phyloP scores from a whole-genome alignment of 768 basidiomycete genomes.

The Mycena rosella region DNA sequence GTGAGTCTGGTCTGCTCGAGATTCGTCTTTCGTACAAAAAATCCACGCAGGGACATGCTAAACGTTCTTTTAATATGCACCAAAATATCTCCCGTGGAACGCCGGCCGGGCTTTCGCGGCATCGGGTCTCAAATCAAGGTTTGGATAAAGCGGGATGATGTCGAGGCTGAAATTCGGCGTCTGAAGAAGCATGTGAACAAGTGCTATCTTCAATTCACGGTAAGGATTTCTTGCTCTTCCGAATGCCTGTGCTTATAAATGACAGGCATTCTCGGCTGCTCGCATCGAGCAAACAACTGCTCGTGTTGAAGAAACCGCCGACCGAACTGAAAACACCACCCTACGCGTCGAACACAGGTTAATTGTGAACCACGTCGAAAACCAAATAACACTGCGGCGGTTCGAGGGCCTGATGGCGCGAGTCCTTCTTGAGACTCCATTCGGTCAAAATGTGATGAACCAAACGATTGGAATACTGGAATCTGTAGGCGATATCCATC shows the following conservation, averaged over 20 bases:
- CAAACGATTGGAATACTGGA: constrained; percentile 16
- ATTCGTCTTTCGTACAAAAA: too few species aligned
- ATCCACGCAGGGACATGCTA: constrained; percentile 10
- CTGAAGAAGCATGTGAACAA: constrained; percentile 30
- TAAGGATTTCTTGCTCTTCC: neutral
- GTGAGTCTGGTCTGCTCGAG: neutral
- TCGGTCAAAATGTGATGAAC: neutral
- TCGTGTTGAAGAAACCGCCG: neutral
- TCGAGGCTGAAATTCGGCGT: constrained; percentile 17
- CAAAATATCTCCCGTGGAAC: constrained; percentile 9
- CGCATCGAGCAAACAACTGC: neutral
- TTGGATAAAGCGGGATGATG: constrained; percentile 32
- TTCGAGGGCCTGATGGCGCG: constrained; percentile 4
- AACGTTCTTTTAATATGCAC: constrained; percentile 1
- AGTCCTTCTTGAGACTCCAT: neutral
- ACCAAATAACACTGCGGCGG: neutral
- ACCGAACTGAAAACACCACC: neutral
- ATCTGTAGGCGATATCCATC: neutral
- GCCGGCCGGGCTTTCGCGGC: neutral
- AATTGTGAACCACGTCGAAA: neutral
- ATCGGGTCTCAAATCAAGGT: constrained; percentile 16
- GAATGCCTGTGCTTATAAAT: neutral
- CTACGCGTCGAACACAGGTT: constrained; percentile 16
- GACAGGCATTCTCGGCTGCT: constrained; percentile 1
- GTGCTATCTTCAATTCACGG: constrained; percentile 26